A percentile compares a stretch with the other conserved stretches of the same genome.
phyloP scores from a whole-genome alignment of 2,329 filamentous ascomycete genomes.

The Talaromyces sp. region DNA sequence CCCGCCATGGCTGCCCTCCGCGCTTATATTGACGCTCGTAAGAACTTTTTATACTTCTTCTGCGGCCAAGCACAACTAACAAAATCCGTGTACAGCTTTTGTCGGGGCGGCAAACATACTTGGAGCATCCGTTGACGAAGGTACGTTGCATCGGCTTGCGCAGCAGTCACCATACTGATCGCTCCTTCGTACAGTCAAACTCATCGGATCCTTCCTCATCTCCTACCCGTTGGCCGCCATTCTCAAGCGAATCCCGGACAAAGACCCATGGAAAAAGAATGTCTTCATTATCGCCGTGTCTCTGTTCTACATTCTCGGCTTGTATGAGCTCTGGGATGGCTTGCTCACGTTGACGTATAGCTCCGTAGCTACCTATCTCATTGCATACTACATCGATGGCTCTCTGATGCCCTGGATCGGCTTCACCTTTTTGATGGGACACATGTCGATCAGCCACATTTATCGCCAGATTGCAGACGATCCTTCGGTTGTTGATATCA shows the following conservation, averaged over 20 bases:
- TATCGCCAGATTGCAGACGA: conserved; percentile 69
- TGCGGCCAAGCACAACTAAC: not conserved
- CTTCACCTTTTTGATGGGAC: conserved; percentile 91
- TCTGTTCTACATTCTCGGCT: conserved; percentile 86
- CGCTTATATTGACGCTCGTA: conserved; percentile 21
- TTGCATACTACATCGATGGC: conserved; percentile 78
- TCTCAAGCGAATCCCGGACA: conserved; percentile 86
- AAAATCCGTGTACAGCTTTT: conserved; percentile 42
- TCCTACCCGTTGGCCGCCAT: conserved; percentile 89
- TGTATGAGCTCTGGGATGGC: conserved; percentile 90
- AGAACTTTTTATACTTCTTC: not conserved
- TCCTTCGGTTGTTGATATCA: conserved; percentile 75
- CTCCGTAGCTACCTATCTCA: conserved; percentile 74
- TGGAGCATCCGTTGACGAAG: conserved; percentile 64
- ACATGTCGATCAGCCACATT: conserved; percentile 90
- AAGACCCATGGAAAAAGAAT: conserved; percentile 81
- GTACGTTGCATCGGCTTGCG: conserved; percentile 40
- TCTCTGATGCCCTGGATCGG: conserved; percentile 97
- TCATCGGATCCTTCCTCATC: conserved; percentile 83
- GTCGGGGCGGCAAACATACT: conserved; percentile 56
- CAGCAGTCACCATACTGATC: conserved; percentile 7
- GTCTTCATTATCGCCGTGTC: conserved; percentile 77
- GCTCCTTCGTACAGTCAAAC: conserved; percentile 69
- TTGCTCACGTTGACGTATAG: conserved; percentile 76
- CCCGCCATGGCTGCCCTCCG: conserved; percentile 20